Base-by-base conservation (phyloP, 164 flowering plant genomes). In the Echeveria elegans region DNA sequence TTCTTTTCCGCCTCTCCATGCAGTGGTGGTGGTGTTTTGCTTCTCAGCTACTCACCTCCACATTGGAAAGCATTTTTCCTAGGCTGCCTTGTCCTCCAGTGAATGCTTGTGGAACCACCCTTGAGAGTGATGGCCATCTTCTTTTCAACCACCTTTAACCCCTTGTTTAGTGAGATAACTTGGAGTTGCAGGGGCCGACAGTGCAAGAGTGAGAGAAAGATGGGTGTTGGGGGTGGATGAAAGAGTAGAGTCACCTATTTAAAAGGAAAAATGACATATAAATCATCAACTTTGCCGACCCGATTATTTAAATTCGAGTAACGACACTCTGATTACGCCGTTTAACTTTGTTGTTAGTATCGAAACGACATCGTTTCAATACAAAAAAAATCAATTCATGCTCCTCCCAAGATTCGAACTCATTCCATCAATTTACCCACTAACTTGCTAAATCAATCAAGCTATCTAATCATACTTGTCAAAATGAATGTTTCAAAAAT, bases 31-130 rank as follows among this genome's bases (percentile, higher is more conserved):
- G 28, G 26, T 28, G 32, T 56, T 56, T 53, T 53, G 29, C 59
- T 53, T 53, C 59, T 53, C 28, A 29, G 61, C 61, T 28, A 28
- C 32, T 56, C n/a, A n/a, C 61, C 30, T 56, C 32, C 32, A 56
- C 61, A 15, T 32, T 26, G 61, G 28, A 29, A 5, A 56, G 31
- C 61, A 5, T 28, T 18, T 28, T 19, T 23, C 60, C 60, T 24
- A 53, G 31, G 60, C 15, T 15, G 61, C 32, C 19, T 26, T 56
- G 32, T 56, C 23, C 32, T 12, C 61, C 61, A 56, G 31, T 32
- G 32, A 14, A 14, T 56, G 19, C 19, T 56, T 28, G 5, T 50
- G 24, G 26, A 23, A 26, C 26, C 56, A 50, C 56, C 56, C 4
- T 50, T 50, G 56, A 5, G 11, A 50, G 10, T 26, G 32, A 26